Conservation (phyloP, 257 asterid genomes). For the Lithospermum erythrorhizon region DNA sequence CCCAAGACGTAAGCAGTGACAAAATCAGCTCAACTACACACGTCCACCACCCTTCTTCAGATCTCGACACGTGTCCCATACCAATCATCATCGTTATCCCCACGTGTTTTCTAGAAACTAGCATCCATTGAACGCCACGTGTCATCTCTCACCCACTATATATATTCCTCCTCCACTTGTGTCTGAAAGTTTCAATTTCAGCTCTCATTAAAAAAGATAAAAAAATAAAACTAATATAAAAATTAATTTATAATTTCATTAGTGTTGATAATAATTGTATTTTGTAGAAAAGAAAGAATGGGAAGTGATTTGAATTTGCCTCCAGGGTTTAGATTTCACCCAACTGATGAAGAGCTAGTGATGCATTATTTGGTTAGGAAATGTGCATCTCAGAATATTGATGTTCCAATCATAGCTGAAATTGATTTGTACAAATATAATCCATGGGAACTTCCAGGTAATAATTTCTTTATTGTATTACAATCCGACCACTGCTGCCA, state of each 20-base stretch:
- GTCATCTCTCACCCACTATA: constrained; percentile 34
- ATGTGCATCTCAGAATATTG: constrained; percentile 1
- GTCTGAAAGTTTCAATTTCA: constrained; percentile 45
- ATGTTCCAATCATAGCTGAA: constrained; percentile 13
- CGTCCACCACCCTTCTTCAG: constrained; percentile 6
- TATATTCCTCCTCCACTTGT: constrained; percentile 33
- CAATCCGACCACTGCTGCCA: too few species aligned
- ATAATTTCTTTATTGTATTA: background rate
- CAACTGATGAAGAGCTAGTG: constrained; percentile 18
- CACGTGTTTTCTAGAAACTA: constrained; percentile 33
- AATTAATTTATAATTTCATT: too few species aligned
- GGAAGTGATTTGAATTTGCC: constrained; percentile 15
- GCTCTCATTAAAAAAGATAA: constrained; percentile 9
- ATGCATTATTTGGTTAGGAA: constrained; percentile 12
- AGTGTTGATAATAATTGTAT: background rate
- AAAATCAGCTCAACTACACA: constrained; percentile 12
- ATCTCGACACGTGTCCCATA: constrained; percentile 12
- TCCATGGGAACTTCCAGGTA: constrained; percentile 23
- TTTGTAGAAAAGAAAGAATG: background rate
- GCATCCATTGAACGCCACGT: constrained; percentile 30
- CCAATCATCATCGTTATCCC: constrained; percentile 1
- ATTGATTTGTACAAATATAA: constrained; percentile 15
- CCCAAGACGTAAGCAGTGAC: constrained; percentile 30
- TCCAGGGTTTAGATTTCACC: constrained; percentile 20
- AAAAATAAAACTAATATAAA: too few species aligned